Evolutionary conservation across 257 asterid genomes (phyloP), one percentile per base, ranked within the genome.

Genomic region (Jaltomata sinuosa): DNA sequence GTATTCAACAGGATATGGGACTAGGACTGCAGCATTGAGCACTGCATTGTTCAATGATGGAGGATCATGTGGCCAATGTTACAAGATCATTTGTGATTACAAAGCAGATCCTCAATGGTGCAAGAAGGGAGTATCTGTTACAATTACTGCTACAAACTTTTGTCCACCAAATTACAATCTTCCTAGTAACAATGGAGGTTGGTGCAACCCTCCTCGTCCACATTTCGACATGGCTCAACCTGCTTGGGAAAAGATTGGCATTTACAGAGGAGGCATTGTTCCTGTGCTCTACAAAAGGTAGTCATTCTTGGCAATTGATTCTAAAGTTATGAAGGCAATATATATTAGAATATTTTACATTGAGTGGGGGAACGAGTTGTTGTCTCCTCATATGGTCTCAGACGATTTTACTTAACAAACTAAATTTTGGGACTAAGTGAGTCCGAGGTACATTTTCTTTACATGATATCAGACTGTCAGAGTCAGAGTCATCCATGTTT

Each of bases 171-270:
- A 93, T 88, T 74, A 62, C 57, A 90, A 79, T 79, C 97, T 90
- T 16, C 94, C 95, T 0, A 93, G 89, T 57, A 54, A 93, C 84
- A 88, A 91, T 25, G 97, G 97, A 5, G 97, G 97, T 3, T 93
- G 97, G 97, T 92, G 97, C 91, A 93, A 93, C 85, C 93, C 95
- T 0, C 97, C 94, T 45, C 91, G 94, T 55, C 93, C 88, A 38
- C 97, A 93, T 81, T 93, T 93, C 19, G 95, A 93, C 90, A 91
- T 93, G 95, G 94, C 97, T 57, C 94, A 93, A 83, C 97, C 97
- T 0, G 95, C 95, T 9, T 93, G 94, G 93, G 90, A 89, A 81
- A 92, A 93, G 87, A 93, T 93, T 45, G 95, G 92, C 79, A 91
- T 92, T 83, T 93, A 92, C n/a, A 47, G 82, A 0, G 97, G 90